Evolutionary conservation across 2,329 filamentous ascomycete species (phyloP), one percentile per base, ranked within the genome.

Genomic region (Aschersonia sp.): DNA sequence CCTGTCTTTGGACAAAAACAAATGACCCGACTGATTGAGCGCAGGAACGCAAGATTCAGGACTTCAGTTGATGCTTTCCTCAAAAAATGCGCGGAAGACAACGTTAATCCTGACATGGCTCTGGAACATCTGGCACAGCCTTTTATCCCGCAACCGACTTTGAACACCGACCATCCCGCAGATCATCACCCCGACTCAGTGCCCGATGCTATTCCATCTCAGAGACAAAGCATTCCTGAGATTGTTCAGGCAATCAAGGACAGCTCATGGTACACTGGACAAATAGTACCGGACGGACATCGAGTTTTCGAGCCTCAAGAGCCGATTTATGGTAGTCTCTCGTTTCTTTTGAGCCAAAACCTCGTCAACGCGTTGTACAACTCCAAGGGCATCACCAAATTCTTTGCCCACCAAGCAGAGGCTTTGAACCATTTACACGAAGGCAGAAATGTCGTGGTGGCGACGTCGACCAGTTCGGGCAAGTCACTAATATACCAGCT

Each of bases 401-500:
- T 98, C 40, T 98, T 94, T 59, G 81, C 86, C 1, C 92, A 98
- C 62, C 92, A 98, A 65, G 81, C 89, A 0, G 86, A 94, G 65
- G 92, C 92, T 0, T 87, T 98, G 56, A 98, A 98, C 59, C 79
- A 84, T 51, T 70, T 98, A 1, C 75, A 91, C 48, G 77, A 84
- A 3, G 91, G 89, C 0, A 77, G 83, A 40, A 82, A 96, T 61
- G 88, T 97, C 10, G 91, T 98, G 46, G 84, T 98, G 1, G 83
- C 89, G 1, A 98, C 92, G 0, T 94, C 91, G 0, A 98, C 92
- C 0, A 94, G 87, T 59, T 98, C 92, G 1, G 92, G 92, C 9
- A 98, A 98, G 64, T 96, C 89, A 5, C 69, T 98, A n/a, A 96
- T 98, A 51, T 98, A 97, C 59, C 92, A 98, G 59, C 75, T 98